Evolutionary conservation across 2,329 filamentous ascomycete genomes (phyloP), one percentile per base, ranked within the genome.

Genomic region (Beauveria rudraprayagi): DNA sequence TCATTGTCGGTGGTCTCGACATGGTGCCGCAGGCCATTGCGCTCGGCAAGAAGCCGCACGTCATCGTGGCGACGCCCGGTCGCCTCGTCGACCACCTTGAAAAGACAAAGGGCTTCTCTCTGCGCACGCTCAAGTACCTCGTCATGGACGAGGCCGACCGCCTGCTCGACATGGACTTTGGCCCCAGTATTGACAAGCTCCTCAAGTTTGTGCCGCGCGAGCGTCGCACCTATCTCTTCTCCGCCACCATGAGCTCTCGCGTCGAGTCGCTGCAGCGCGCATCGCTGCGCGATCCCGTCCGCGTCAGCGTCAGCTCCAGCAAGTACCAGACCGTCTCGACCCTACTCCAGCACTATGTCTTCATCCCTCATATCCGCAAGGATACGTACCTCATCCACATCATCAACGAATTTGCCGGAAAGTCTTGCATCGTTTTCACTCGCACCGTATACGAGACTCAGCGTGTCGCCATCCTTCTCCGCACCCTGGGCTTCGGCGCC

Each of bases 71-170:
- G 0, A 97, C 93, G 0, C 93, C 93, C 0, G 93, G 92, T 57
- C 85, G 93, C 61, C 78, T 97, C 24, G 80, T 97, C 5, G 94
- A 97, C 69, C 94, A 99, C 68, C 78, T 97, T 9, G 92, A 97
- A 72, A 96, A 96, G 75, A 99, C 94, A 2, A 97, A 96, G 74
- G 93, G 94, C 11, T 97, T 99, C 75, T 92, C 89, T 1, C 77
- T 97, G 54, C 84, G 89, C 34, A 82, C 83, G 4, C 78, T 97
- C 43, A 92, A 92, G 70, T 96, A 93, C 70, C 79, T 97, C 3
- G 92, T 97, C 64, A 92, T 97, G 84, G 93, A 97, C 70, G 93
- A 97, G 76, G 93, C 93, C 26, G 93, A 97, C 73, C 82, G 92
- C 62, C 81, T 97, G 10, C 83, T 97, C 1, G 94, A 99, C 70